These are phyloP conservation scores for Dalbergia cultrata DNA, from an alignment of 306 rosid species.

Conservation along the genomic window DNA sequence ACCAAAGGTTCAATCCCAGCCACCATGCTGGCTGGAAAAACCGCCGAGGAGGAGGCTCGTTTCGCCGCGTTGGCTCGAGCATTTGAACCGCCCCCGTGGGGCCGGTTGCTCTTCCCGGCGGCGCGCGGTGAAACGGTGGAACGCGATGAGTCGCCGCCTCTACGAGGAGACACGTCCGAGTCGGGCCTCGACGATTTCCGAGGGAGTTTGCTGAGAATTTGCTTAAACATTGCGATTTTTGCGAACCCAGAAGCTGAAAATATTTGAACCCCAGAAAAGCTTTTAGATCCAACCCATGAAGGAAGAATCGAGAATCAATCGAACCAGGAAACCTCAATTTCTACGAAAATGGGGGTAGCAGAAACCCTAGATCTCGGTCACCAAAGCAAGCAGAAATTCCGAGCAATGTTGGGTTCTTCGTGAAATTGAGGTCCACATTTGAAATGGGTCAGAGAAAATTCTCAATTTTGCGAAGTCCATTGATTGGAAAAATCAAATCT, in stretches of 20 bases:
- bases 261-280: neutral
- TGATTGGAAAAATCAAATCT: constrained; percentile 61
- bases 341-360: constrained; percentile 31
- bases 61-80: constrained; percentile 54
- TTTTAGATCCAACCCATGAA: constrained; percentile 59
- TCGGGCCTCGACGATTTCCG: constrained; percentile 71
- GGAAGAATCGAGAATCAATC: constrained; percentile 13
- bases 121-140: constrained; percentile 49
- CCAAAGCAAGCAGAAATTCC: constrained; percentile 40
- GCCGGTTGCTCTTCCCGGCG: constrained; percentile 49
- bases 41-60: constrained; percentile 76
- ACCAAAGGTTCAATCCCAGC: constrained; percentile 61
- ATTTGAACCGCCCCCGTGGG: constrained; percentile 54
- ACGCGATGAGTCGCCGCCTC: constrained; percentile 41
- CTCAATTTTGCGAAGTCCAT: constrained; percentile 46
- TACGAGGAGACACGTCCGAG: constrained; percentile 50
- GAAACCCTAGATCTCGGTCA: constrained; percentile 66
- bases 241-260: constrained; percentile 43
- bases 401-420: constrained; percentile 24
- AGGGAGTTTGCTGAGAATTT: constrained; percentile 78
- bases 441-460: constrained; percentile 40
- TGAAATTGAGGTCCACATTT: constrained; percentile 54
- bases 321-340: constrained; percentile 1
- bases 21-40: constrained; percentile 59
- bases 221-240: constrained; percentile 72